Conservation (phyloP, 257 asterid species). For the Handroanthus guayacan region DNA sequence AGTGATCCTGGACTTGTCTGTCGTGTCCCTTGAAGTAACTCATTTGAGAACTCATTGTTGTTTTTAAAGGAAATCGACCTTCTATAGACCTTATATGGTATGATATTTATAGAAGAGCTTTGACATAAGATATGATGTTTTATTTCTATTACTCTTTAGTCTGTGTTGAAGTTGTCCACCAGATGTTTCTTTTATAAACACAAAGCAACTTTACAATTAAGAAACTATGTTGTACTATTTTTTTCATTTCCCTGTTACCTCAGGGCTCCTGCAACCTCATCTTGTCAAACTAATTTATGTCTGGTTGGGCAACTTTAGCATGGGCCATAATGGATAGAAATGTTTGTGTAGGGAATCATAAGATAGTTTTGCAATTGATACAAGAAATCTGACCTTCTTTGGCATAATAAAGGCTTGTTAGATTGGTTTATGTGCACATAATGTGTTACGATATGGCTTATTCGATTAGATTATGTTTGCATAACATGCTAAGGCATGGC, state of each 20-base stretch:
- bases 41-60: not conserved
- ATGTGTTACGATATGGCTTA: too few species aligned
- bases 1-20: slow-evolving; percentile 3
- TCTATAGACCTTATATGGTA: not conserved
- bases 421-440: not conserved
- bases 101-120: not conserved
- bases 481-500: too few species aligned
- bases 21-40: not conserved
- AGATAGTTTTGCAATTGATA: not conserved
- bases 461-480: too few species aligned
- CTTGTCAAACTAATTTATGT: not conserved
- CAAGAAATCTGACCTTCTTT: not conserved
- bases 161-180: not conserved
- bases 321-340: not conserved
- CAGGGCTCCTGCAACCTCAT: not conserved
- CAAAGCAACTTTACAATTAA: not conserved
- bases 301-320: not conserved
- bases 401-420: not conserved
- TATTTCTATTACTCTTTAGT: not conserved
- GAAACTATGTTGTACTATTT: not conserved
- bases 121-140: not conserved
- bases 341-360: not conserved
- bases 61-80: not conserved
- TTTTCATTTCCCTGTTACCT: not conserved
- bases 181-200: too few species aligned